Percentiles rank a stretch among this genome's conserved stretches.
phyloP scores from a whole-genome alignment of 208 protist species.

The Leishmania martiniquensis region DNA sequence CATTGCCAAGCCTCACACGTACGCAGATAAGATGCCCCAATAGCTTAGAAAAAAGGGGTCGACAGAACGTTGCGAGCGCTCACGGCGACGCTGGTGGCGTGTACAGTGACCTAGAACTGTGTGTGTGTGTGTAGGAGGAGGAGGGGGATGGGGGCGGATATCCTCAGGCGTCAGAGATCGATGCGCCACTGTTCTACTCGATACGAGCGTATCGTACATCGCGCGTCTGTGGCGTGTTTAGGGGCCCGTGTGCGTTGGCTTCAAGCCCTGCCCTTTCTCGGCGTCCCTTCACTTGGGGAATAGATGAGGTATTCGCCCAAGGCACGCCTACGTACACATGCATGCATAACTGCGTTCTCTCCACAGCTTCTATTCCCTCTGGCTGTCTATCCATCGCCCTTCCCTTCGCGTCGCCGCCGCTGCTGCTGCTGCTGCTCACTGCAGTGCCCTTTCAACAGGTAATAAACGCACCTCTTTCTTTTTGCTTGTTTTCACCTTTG shows the following conservation, averaged over 20 bases:
- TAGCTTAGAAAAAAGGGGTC: too few relatives aligned
- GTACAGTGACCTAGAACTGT: neutral
- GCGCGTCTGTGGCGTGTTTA: neutral
- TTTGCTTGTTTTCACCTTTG: neutral
- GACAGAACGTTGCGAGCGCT: neutral
- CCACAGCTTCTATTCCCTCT: neutral
- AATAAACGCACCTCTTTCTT: neutral
- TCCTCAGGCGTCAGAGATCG: neutral
- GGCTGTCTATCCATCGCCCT: neutral
- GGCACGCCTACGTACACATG: neutral
- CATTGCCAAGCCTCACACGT: neutral
- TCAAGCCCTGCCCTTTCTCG: neutral
- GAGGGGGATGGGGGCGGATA: too few relatives aligned
- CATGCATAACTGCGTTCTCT: neutral
- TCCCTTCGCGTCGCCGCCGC: neutral
- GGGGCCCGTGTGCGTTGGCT: neutral
- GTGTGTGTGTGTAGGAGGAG: neutral
- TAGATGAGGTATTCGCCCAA: neutral
- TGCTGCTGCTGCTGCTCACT: neutral
- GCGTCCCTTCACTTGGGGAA: neutral
- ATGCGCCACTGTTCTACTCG: neutral
- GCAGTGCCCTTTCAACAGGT: neutral
- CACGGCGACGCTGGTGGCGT: neutral
- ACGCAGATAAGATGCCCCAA: neutral
- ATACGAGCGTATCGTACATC: neutral